phyloP scores from a whole-genome alignment of 2,329 filamentous ascomycete genomes.

The Arachnomyces sp. region DNA sequence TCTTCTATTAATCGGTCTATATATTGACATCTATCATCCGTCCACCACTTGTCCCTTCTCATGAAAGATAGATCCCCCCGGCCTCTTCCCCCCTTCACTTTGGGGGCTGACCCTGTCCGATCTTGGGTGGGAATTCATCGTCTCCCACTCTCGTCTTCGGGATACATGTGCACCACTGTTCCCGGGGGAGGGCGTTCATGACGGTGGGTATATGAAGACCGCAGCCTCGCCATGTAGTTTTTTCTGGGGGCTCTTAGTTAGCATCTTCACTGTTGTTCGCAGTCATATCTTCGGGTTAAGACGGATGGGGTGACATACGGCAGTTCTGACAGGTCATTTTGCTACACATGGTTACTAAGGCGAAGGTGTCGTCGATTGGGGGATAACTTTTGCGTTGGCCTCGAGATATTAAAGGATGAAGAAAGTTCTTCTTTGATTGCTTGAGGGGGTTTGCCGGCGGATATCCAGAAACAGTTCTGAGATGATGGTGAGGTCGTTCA shows the following conservation, averaged over 20 bases:
- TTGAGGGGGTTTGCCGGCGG: no score
- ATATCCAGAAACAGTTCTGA: no score
- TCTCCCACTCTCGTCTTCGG: conserved; percentile 46
- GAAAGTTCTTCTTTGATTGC: no score
- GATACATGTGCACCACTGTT: conserved; percentile 48
- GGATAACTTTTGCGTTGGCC: no score
- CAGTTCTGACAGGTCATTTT: conserved; percentile 44
- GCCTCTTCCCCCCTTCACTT: no score
- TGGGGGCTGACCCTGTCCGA: conserved; percentile 19
- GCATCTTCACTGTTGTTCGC: background rate
- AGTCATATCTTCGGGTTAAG: background rate
- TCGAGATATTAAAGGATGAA: no score
- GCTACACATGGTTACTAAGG: conserved; percentile 39
- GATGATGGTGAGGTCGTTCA: no score
- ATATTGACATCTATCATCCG: no score
- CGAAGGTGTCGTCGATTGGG: no score
- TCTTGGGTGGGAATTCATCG: conserved; percentile 48
- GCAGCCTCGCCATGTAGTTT: conserved; percentile 47
- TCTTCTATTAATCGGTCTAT: no score
- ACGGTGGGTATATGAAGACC: conserved; percentile 44
- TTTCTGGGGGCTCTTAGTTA: conserved; percentile 28
- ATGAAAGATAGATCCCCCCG: conserved; percentile 3
- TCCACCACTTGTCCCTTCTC: background rate
- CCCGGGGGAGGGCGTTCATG: conserved; percentile 43
- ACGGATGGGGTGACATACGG: conserved; percentile 30